phyloP scores from a whole-genome alignment of 179 eudicot genomes.

The Beta corolliflora region DNA sequence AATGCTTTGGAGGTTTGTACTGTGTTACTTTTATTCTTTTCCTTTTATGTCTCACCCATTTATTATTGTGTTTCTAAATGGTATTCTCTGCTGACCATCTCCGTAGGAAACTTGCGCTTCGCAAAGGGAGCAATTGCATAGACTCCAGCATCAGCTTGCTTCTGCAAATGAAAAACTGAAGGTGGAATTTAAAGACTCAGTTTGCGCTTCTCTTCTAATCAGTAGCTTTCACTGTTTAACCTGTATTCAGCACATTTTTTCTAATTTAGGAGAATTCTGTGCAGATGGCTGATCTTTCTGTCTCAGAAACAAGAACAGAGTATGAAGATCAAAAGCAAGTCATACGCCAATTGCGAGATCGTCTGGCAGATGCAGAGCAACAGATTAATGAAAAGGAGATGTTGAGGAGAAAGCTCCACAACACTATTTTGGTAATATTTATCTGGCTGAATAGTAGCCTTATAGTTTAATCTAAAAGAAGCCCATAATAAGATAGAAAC shows the following conservation, averaged over 20 bases:
- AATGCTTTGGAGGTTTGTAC: slow-evolving; percentile 60
- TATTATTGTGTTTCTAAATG: too few species aligned
- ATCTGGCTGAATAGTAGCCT: not conserved
- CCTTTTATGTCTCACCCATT: not conserved
- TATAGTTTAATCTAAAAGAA: not conserved
- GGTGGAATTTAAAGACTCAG: slow-evolving; percentile 32
- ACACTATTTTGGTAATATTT: slow-evolving; percentile 61
- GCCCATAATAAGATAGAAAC: too few species aligned
- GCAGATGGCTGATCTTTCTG: slow-evolving; percentile 68
- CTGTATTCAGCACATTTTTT: not conserved
- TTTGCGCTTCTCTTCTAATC: not conserved
- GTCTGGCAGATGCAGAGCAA: slow-evolving; percentile 59
- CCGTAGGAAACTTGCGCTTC: slow-evolving; percentile 58
- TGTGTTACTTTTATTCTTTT: slow-evolving; percentile 2
- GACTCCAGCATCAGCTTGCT: slow-evolving; percentile 51
- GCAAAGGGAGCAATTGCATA: slow-evolving; percentile 49
- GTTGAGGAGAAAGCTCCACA: slow-evolving; percentile 71
- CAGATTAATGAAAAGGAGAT: slow-evolving; percentile 63
- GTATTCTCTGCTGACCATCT: not conserved
- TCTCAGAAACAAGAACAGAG: slow-evolving; percentile 48
- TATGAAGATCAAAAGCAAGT: slow-evolving; percentile 48
- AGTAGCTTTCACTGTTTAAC: not conserved
- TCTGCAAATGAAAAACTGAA: slow-evolving; percentile 59
- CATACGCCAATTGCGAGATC: slow-evolving; percentile 45
- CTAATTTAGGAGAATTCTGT: not conserved